Evolutionary conservation across 2,329 filamentous ascomycete species (phyloP).

Genomic region (Graphiopsis chlorocephala): DNA sequence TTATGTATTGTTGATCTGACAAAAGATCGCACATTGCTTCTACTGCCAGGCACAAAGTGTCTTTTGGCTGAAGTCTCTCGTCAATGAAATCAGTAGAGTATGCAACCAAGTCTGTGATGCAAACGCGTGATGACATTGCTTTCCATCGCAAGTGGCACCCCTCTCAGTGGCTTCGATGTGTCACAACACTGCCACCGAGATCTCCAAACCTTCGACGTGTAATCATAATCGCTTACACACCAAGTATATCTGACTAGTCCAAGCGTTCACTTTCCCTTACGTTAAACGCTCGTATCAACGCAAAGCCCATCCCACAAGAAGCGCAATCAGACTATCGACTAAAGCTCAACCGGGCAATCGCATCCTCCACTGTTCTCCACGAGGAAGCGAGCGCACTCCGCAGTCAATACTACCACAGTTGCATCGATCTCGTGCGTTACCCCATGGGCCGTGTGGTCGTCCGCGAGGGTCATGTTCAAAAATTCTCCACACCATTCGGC

Average conservation of each 20-base stretch:
- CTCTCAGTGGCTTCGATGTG: background rate
- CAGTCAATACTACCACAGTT: background rate
- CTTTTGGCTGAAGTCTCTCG: background rate
- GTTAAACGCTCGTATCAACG: background rate
- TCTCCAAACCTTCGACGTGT: background rate
- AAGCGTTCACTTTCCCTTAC: background rate
- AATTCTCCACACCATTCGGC: conserved; percentile 2
- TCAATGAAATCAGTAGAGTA: background rate
- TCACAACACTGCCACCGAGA: background rate
- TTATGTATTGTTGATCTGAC: background rate
- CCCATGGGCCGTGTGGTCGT: conserved; percentile 2
- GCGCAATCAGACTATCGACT: background rate
- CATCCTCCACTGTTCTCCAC: conserved; percentile 8
- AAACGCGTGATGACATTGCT: background rate
- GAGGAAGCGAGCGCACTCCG: background rate
- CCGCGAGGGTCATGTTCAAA: background rate
- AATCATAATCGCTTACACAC: background rate
- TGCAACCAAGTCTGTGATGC: background rate
- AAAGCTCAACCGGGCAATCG: background rate
- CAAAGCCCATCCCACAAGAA: background rate
- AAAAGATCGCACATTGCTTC: background rate
- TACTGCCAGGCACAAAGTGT: background rate
- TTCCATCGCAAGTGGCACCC: background rate
- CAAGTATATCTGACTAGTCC: background rate
- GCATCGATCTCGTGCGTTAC: conserved; percentile 5